A percentile compares a stretch with the other conserved stretches of the same genome.
Conservation (phyloP, 1,284 basidiomycete genomes). For the Pseudozyma hubeiensis region DNA sequence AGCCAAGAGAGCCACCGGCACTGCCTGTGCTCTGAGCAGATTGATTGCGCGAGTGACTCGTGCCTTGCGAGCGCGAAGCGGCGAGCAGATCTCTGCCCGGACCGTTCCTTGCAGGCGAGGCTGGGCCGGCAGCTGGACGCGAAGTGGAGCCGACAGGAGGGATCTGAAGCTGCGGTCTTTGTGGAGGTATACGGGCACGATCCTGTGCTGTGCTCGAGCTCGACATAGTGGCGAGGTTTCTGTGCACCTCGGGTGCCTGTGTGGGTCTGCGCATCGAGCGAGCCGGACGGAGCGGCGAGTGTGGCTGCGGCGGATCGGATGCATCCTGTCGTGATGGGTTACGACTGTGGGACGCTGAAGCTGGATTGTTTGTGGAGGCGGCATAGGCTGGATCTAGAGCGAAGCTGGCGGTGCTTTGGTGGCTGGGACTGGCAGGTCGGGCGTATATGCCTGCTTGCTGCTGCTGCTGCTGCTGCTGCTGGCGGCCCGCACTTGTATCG, state of each 20-base stretch:
- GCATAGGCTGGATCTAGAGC: conserved; percentile 27
- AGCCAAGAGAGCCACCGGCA: conserved; percentile 4
- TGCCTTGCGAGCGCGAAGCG: conserved; percentile 30
- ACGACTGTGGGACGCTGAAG: conserved; percentile 12
- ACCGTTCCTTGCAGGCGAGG: conserved; percentile 32
- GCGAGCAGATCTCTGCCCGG: conserved; percentile 38
- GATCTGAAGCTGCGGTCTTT: conserved; percentile 39
- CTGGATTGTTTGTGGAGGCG: conserved; percentile 10
- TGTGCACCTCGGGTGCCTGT: conserved; percentile 37
- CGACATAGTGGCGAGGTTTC: conserved; percentile 16
- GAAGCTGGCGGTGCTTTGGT: conserved; percentile 43
- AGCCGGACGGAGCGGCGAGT: conserved; percentile 54
- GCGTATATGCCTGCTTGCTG: conserved; percentile 13
- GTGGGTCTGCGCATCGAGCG: conserved; percentile 51
- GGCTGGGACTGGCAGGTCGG: conserved; percentile 24
- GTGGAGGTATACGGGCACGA: conserved; percentile 12
- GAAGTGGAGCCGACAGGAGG: conserved; percentile 22
- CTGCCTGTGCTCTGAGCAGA: conserved; percentile 27
- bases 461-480: conserved; percentile 4
- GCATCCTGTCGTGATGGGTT: conserved; percentile 15
- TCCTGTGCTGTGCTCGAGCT: conserved; percentile 22
- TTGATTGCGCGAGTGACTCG: conserved; percentile 18
- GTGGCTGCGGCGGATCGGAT: conserved; percentile 2
- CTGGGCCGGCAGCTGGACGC: conserved; percentile 20
- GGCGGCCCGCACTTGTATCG: not conserved